These are phyloP conservation scores for Macadamia integrifolia DNA, from an alignment of 164 flowering plant genomes.

Conservation along the genomic window DNA sequence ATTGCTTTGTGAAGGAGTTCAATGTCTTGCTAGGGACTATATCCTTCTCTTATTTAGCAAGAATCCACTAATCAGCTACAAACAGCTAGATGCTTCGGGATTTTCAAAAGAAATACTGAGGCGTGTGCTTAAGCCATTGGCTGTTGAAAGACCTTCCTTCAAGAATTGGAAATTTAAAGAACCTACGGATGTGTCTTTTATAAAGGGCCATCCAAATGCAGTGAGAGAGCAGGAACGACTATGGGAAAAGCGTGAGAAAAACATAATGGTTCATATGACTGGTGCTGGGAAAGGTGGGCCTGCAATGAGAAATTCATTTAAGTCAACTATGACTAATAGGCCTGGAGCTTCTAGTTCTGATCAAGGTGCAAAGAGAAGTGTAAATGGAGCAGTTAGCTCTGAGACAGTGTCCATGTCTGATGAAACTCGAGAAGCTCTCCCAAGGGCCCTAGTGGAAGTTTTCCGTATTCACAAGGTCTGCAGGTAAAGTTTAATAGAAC, in stretches of 20 bases:
- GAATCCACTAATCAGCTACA: slow-evolving; percentile 21
- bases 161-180: slow-evolving; percentile 66
- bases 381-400: slow-evolving; percentile 14
- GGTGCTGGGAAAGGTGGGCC: slow-evolving; percentile 15
- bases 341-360: slow-evolving; percentile 16
- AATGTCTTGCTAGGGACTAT: slow-evolving; percentile 45
- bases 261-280: slow-evolving; percentile 11
- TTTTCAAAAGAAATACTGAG: slow-evolving; percentile 11
- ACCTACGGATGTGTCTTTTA: slow-evolving; percentile 49
- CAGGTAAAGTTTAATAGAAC: slow-evolving; percentile 42
- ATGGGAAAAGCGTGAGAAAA: slow-evolving; percentile 31
- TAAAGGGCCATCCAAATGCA: slow-evolving; percentile 44
- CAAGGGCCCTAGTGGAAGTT: slow-evolving; percentile 48
- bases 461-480: slow-evolving; percentile 61
- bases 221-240: slow-evolving; percentile 38
- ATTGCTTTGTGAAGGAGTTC: slow-evolving; percentile 18
- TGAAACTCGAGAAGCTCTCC: slow-evolving; percentile 65
- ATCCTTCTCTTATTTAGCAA: slow-evolving; percentile 52
- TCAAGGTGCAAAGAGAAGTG: slow-evolving; percentile 21
- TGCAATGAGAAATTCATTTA: slow-evolving; percentile 15
- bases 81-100: slow-evolving; percentile 17
- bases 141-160: slow-evolving; percentile 38
- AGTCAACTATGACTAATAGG: slow-evolving; percentile 11
- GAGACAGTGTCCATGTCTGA: slow-evolving; percentile 34
- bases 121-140: slow-evolving; percentile 32